These are phyloP conservation scores for Castanospermum australe DNA, from an alignment of 306 rosid genomes.

Conservation along the genomic window DNA sequence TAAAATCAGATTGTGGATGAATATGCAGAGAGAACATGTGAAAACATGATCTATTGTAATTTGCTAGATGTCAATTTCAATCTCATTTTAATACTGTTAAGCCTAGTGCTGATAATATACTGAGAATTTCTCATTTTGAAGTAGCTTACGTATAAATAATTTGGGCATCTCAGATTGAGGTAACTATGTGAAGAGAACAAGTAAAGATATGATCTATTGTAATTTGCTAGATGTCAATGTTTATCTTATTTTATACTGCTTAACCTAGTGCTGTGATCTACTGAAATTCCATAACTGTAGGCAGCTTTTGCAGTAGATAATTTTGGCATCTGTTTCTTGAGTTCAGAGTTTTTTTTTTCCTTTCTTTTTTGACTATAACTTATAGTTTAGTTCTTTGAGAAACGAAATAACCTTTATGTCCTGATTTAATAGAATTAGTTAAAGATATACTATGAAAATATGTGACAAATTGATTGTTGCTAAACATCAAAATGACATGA, in stretches of 20 bases:
- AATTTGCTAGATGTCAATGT: background rate
- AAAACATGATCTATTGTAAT: background rate
- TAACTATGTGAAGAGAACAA: background rate
- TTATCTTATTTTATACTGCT: background rate
- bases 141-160: background rate
- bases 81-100: background rate
- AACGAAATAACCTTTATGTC: background rate
- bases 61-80: background rate
- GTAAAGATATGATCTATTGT: background rate
- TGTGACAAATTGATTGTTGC: background rate
- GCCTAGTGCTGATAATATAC: background rate
- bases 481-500: background rate
- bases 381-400: constrained; percentile 2
- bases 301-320: background rate
- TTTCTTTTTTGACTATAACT: background rate
- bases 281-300: background rate
- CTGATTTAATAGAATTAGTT: background rate
- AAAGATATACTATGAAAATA: background rate
- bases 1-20: background rate
- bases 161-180: background rate
- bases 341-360: background rate
- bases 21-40: background rate
- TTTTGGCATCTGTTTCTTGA: background rate
- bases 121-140: background rate
- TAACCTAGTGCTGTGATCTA: background rate